These are phyloP conservation scores for Leishmania amazonensis DNA, from an alignment of 208 protist species.

Conservation along the genomic window DNA sequence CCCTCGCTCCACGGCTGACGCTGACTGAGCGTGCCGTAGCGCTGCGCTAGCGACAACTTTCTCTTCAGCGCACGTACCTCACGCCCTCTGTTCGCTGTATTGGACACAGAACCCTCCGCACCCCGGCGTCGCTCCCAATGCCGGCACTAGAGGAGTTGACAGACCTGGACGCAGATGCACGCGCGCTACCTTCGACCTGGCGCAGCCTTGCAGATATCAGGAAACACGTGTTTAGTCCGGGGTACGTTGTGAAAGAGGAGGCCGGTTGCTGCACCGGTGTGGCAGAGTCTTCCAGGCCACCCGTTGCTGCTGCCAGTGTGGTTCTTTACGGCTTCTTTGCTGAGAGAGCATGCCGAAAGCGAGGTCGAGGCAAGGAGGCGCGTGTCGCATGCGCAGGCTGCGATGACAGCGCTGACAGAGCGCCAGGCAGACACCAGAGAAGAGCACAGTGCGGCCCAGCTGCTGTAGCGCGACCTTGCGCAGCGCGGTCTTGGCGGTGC, in stretches of 20 bases:
- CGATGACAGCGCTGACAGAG: not conserved
- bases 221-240: constrained; percentile 8
- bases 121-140: not conserved
- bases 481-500: not conserved
- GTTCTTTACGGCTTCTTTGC: constrained; percentile 15
- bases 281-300: not conserved
- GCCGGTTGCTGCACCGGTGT: not conserved
- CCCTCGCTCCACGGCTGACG: not conserved
- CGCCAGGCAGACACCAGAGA: not conserved
- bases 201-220: constrained; percentile 16
- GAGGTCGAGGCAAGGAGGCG: not conserved
- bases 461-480: constrained; percentile 3
- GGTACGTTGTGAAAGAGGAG: not conserved
- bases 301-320: not conserved
- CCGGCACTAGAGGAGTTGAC: not conserved
- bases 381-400: not conserved
- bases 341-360: not conserved
- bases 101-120: not conserved
- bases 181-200: constrained; percentile 12
- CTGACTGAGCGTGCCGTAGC: not conserved
- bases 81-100: not conserved
- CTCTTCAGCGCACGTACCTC: not conserved
- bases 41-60: not conserved
- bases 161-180: not conserved
- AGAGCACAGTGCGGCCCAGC: no score